A percentile compares a stretch with the other conserved stretches of the same genome.
Conservation (phyloP, 768 basidiomycete genomes). For the Russula compacta region DNA sequence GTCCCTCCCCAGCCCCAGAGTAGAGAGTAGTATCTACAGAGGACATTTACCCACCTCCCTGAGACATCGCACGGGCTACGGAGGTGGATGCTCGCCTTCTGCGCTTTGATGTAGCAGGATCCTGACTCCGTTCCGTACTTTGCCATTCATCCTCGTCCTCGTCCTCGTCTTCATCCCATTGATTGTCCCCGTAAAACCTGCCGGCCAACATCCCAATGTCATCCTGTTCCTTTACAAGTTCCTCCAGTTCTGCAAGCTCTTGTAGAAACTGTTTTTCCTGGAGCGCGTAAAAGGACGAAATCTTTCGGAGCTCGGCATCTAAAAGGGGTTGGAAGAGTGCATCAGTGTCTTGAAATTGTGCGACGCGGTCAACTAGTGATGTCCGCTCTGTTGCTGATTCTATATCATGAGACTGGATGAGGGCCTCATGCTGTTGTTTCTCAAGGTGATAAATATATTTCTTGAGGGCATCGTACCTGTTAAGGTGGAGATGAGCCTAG, state of each 20-base stretch:
- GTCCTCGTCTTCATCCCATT: slow-evolving; percentile 43
- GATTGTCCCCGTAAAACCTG: slow-evolving; percentile 42
- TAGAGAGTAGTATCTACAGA: not conserved
- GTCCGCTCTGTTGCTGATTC: slow-evolving; percentile 53
- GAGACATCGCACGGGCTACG: slow-evolving; percentile 7
- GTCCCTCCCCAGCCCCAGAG: not conserved
- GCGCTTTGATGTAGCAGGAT: slow-evolving; percentile 28
- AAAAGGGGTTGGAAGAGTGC: slow-evolving; percentile 62
- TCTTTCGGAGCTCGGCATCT: slow-evolving; percentile 77
- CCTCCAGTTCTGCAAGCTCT: slow-evolving; percentile 51
- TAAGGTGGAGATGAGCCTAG: not conserved
- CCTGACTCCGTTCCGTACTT: slow-evolving; percentile 24
- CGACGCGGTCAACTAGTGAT: slow-evolving; percentile 40
- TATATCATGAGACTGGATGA: slow-evolving; percentile 37
- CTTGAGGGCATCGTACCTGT: slow-evolving; percentile 79
- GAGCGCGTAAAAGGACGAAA: slow-evolving; percentile 63
- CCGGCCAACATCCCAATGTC: slow-evolving; percentile 43
- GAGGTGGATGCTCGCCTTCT: slow-evolving; percentile 25
- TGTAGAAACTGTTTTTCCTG: slow-evolving; percentile 67
- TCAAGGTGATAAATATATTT: slow-evolving; percentile 81
- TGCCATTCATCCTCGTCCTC: slow-evolving; percentile 41
- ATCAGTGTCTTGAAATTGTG: slow-evolving; percentile 36
- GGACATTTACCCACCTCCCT: slow-evolving; percentile 9
- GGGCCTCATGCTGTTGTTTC: slow-evolving; percentile 53
- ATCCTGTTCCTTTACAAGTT: slow-evolving; percentile 50